These are phyloP conservation scores for Penicillium simplicissimum DNA, from an alignment of 495 filamentous ascomycete genomes.

Conservation along the genomic window DNA sequence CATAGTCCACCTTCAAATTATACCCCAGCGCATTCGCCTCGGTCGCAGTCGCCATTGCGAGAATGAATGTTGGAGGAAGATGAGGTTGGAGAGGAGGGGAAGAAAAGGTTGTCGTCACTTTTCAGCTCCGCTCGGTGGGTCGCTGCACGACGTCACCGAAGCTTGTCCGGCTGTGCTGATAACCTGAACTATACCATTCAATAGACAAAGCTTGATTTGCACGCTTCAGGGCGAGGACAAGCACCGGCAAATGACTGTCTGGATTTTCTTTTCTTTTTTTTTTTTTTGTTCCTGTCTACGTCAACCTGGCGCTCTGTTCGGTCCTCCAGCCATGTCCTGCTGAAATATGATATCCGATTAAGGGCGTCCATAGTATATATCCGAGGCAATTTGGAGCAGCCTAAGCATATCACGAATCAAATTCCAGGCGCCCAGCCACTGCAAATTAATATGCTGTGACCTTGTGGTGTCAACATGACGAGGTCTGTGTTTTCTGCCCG, in stretches of 20 bases:
- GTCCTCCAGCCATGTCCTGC: too few relatives aligned
- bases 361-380: background rate
- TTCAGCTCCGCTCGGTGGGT: conserved; percentile 1
- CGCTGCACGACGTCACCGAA: conserved; percentile 20
- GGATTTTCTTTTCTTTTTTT: too few relatives aligned
- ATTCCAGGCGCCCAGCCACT: background rate
- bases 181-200: too few relatives aligned
- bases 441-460: background rate
- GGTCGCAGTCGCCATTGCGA: conserved; percentile 34
- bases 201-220: too few relatives aligned
- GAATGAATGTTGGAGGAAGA: background rate
- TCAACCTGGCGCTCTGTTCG: too few relatives aligned
- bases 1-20: conserved; percentile 87
- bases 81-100: background rate
- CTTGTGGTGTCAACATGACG: background rate
- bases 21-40: conserved; percentile 34
- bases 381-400: background rate
- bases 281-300: too few relatives aligned
- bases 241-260: too few relatives aligned
- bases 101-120: conserved; percentile 8
- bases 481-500: too few relatives aligned
- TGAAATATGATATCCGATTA: background rate
- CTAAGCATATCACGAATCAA: background rate
- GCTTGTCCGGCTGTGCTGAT: background rate
- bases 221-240: too few relatives aligned